A percentile compares a stretch with the other conserved stretches of the same genome.
phyloP scores from a whole-genome alignment of 2,329 filamentous ascomycete genomes.

The Colletotrichum sp. region DNA sequence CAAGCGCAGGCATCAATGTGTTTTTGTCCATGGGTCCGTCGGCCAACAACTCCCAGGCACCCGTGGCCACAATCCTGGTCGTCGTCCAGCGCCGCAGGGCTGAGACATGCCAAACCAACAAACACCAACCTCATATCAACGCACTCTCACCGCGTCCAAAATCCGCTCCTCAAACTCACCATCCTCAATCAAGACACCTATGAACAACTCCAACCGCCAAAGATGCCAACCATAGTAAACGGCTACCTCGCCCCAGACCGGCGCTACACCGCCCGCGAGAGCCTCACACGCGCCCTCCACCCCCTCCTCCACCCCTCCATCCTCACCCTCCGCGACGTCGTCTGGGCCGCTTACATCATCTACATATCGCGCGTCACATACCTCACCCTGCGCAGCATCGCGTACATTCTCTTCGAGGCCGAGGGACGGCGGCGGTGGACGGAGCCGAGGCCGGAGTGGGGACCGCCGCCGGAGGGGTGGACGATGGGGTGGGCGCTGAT shows the following conservation, averaged over 20 bases:
- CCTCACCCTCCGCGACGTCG: neutral
- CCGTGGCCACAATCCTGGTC: neutral
- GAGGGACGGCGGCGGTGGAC: neutral
- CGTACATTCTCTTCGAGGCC: neutral
- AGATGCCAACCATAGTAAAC: constrained; percentile 4
- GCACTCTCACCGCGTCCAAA: neutral
- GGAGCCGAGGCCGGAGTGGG: neutral
- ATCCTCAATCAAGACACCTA: neutral
- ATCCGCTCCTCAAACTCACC: neutral
- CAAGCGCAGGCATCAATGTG: neutral
- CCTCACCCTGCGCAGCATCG: neutral
- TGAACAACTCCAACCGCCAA: neutral
- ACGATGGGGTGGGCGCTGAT: neutral
- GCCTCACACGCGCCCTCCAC: neutral
- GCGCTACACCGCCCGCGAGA: neutral
- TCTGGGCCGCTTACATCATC: neutral
- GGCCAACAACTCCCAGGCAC: neutral
- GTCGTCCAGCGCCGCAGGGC: neutral
- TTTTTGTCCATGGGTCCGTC: neutral
- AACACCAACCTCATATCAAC: neutral
- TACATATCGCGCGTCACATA: neutral
- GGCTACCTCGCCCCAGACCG: neutral
- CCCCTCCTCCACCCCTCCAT: neutral
- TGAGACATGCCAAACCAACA: neutral
- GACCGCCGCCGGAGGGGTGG: neutral